Percentiles rank a stretch among this genome's conserved stretches.
Evolutionary conservation across 371 early-diverging fungal species (phyloP).

Genomic region (Rhizomucor pusillus): DNA sequence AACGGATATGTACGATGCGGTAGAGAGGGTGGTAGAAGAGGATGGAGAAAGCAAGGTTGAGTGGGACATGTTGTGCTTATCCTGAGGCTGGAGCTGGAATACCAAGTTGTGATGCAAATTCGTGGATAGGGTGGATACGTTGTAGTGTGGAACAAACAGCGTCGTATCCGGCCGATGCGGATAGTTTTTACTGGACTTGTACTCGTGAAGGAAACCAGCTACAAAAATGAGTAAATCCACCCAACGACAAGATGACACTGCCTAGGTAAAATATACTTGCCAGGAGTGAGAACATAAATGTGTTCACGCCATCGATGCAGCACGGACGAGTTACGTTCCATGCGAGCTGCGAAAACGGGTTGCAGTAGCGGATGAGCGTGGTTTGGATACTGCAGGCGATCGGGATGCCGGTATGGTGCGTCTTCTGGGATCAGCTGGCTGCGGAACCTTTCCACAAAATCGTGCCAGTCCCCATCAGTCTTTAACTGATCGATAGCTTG

Average conservation of each 20-base stretch:
- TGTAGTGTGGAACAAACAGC: constrained; percentile 38
- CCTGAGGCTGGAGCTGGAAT: constrained; percentile 35
- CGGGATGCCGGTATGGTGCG: constrained; percentile 35
- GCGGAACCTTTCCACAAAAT: constrained; percentile 24
- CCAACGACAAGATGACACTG: too few relatives aligned
- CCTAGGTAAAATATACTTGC: constrained; percentile 6
- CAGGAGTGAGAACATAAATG: constrained; percentile 42
- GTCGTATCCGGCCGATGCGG: constrained; percentile 25
- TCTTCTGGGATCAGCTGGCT: constrained; percentile 31
- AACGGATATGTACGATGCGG: background rate
- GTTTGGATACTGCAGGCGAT: constrained; percentile 34
- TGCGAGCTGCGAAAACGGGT: constrained; percentile 39
- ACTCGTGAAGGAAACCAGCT: constrained; percentile 49
- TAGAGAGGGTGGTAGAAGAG: constrained; percentile 1
- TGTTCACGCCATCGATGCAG: constrained; percentile 38
- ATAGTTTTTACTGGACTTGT: constrained; percentile 20
- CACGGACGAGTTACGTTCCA: constrained; percentile 36
- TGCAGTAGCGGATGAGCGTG: constrained; percentile 35
- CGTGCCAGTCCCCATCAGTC: constrained; percentile 29
- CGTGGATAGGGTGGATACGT: constrained; percentile 34
- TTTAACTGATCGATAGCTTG: constrained; percentile 13
- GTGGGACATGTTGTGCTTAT: background rate
- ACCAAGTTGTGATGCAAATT: constrained; percentile 39
- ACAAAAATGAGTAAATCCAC: background rate
- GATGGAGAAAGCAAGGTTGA: constrained; percentile 1